Evolutionary conservation across 139 green algal genomes (phyloP), one percentile per base, ranked within the genome.

Genomic region (Chlorella sp.): DNA sequence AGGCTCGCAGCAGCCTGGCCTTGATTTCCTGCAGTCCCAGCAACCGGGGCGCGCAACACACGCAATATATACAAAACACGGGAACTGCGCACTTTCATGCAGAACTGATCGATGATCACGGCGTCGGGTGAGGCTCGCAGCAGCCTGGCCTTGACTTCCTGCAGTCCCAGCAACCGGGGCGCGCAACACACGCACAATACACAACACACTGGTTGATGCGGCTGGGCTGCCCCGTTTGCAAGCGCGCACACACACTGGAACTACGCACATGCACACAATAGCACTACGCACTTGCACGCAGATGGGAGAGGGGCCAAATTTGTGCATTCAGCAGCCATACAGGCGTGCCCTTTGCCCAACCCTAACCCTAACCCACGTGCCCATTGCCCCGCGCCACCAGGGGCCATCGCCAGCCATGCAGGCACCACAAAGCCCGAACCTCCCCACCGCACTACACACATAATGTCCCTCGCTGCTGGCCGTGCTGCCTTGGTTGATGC

Each of bases 1-100:
- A 72, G 10, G 77, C 77, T 0, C 71, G 66, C 22, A 71, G 62
- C 20, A 96, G 51, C n/a, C 82, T 55, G 1, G 67, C 62, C 62
- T 83, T 80, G 24, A 95, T 71, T 2, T 2, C 67, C 74, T 85
- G 72, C 32, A 50, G 3, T 4, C 22, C 22, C 17, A 64, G 10
- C 42, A 17, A n/a, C n/a, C n/a, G n/a, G n/a, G n/a, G n/a, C n/a
- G n/a, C n/a, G n/a, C n/a, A n/a, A n/a, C n/a, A n/a, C n/a, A n/a
- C n/a, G n/a, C n/a, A n/a, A n/a, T n/a, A n/a, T n/a, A n/a, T n/a
- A n/a, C n/a, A n/a, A n/a, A n/a, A n/a, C n/a, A n/a, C n/a, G n/a
- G n/a, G n/a, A 55, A 55, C 10, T 55, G 17, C 10, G 10, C 42
- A 55, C 10, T 10, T 55, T 55, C 42, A 17, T 55, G 10, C 42